Evolutionary conservation across 441 rosid species (phyloP).

Genomic region (Euphorbia schlechtendalii): DNA sequence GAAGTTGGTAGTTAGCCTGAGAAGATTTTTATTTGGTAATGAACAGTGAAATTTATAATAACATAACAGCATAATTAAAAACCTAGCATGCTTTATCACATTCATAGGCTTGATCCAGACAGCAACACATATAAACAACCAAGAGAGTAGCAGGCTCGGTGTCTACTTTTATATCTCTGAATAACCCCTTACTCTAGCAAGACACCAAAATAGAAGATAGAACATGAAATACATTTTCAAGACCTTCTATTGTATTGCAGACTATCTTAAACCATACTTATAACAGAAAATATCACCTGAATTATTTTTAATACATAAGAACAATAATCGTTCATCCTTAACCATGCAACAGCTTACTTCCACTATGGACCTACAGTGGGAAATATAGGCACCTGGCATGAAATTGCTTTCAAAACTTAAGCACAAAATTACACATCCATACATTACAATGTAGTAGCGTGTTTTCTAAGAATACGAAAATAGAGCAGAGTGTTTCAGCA

Average conservation of each 20-base stretch:
- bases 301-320: neutral
- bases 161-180: neutral
- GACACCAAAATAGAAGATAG: neutral
- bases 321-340: too few species aligned
- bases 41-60: neutral
- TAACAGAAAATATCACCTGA: neutral
- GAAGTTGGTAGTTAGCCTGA: neutral
- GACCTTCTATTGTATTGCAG: neutral
- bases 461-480: neutral
- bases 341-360: too few species aligned
- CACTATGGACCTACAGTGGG: too few species aligned
- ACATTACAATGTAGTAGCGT: neutral
- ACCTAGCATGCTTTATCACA: neutral
- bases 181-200: neutral
- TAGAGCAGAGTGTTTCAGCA: neutral
- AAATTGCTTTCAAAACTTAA: neutral
- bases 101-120: neutral
- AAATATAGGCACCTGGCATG: neutral
- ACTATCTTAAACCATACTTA: neutral
- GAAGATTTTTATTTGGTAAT: neutral
- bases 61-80: neutral
- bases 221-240: neutral
- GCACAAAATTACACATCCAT: neutral
- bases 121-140: neutral
- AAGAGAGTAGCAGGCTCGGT: neutral